A percentile compares a stretch with the other conserved stretches of the same genome.
Evolutionary conservation across 257 asterid species (phyloP).

Genomic region (Orobanche coerulescens): DNA sequence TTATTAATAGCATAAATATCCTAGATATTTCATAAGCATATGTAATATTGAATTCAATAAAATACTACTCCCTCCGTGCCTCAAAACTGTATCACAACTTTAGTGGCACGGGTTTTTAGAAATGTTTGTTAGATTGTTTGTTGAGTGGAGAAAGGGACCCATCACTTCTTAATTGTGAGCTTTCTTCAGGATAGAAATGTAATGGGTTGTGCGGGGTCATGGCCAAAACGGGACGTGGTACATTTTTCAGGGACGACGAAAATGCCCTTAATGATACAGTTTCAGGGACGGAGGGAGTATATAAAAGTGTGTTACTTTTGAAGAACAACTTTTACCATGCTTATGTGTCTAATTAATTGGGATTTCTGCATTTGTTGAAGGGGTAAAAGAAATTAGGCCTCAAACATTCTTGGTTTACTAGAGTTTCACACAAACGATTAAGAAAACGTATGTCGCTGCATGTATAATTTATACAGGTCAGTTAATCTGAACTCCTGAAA

Average conservation of each 20-base stretch:
- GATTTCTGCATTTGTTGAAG: conserved; percentile 7
- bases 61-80: no score
- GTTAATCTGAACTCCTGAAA: neutral
- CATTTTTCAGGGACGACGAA: no score
- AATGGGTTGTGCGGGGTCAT: no score
- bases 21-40: neutral
- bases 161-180: no score
- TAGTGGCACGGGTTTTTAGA: no score
- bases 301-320: neutral
- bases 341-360: neutral
- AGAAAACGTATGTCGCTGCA: neutral
- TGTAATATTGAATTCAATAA: neutral
- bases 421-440: neutral
- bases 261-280: no score
- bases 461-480: neutral
- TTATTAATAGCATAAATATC: neutral
- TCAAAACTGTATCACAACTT: no score
- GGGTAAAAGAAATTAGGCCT: neutral
- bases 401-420: neutral
- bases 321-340: neutral
- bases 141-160: no score
- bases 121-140: no score
- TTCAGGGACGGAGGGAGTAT: no score
- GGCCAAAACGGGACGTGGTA: no score
- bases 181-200: no score